Percentiles rank a stretch among this genome's conserved stretches.
Conservation (phyloP, 139 green algal species). For the Chlorella vulgaris region DNA sequence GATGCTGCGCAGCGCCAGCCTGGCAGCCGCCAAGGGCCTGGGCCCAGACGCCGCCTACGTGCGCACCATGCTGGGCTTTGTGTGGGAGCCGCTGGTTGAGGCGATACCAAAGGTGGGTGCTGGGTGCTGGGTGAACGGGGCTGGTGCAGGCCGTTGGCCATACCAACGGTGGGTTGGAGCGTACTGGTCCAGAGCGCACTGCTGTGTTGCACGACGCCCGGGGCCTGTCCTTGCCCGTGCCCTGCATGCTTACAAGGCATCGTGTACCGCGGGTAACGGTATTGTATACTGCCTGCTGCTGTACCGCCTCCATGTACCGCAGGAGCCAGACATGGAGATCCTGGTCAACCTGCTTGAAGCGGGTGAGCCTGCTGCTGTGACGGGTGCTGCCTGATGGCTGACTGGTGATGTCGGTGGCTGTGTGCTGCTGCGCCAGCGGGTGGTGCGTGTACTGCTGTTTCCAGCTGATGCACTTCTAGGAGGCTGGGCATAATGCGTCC, state of each 20-base stretch:
- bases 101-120: constrained; percentile 52
- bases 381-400: neutral
- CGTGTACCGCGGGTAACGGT: neutral
- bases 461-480: too few species aligned
- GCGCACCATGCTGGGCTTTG: constrained; percentile 67
- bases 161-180: neutral
- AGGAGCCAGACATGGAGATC: constrained; percentile 81
- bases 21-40: constrained; percentile 71
- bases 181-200: too few species aligned
- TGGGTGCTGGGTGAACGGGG: neutral
- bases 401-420: neutral
- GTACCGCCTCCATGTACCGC: neutral
- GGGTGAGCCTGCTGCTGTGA: neutral
- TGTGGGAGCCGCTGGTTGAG: constrained; percentile 68
- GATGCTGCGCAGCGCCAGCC: constrained; percentile 78
- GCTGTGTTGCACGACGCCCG: too few species aligned
- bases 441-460: neutral
- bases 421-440: neutral
- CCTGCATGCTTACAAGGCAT: too few species aligned
- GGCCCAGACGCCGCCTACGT: constrained; percentile 59
- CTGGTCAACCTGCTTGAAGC: constrained; percentile 69
- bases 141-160: neutral
- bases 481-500: too few species aligned
- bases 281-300: neutral
- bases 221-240: too few species aligned